Evolutionary conservation across 495 filamentous ascomycete species (phyloP).

Genomic region (Tuber borchii): DNA sequence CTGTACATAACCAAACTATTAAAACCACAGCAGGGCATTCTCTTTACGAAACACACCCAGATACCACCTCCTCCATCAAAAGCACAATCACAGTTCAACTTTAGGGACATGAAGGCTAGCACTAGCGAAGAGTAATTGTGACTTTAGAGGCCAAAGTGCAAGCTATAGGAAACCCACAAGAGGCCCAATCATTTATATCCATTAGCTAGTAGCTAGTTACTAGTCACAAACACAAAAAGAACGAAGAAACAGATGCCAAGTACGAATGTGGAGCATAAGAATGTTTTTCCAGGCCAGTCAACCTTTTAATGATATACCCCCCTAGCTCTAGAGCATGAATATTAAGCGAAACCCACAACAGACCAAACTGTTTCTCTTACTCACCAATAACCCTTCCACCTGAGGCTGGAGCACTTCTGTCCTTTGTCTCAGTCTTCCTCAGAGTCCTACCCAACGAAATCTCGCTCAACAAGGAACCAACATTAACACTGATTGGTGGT

Average conservation of each 20-base stretch:
- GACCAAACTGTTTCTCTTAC: not conserved
- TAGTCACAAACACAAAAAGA: not conserved
- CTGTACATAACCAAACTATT: not conserved
- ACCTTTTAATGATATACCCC: not conserved
- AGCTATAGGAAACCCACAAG: not conserved
- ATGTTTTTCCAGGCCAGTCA: not conserved
- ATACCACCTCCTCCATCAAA: not conserved
- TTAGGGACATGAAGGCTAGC: not conserved
- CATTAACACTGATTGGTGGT: constrained; percentile 19
- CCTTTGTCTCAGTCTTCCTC: constrained; percentile 40
- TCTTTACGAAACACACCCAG: not conserved
- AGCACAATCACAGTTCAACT: not conserved
- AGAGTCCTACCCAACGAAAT: constrained; percentile 37
- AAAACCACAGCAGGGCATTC: not conserved
- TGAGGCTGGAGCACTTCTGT: constrained; percentile 31
- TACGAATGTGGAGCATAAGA: not conserved
- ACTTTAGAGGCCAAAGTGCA: not conserved
- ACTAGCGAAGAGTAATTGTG: not conserved
- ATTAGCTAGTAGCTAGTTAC: not conserved
- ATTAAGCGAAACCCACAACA: not conserved
- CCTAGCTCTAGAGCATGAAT: not conserved
- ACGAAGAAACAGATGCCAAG: not conserved
- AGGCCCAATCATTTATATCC: not conserved
- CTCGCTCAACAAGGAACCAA: constrained; percentile 31
- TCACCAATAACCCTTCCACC: constrained; percentile 36